Percentiles rank a stretch among this genome's conserved stretches.
phyloP scores from a whole-genome alignment of 192 early-diverging fungal species.

The Coemansia sp. region DNA sequence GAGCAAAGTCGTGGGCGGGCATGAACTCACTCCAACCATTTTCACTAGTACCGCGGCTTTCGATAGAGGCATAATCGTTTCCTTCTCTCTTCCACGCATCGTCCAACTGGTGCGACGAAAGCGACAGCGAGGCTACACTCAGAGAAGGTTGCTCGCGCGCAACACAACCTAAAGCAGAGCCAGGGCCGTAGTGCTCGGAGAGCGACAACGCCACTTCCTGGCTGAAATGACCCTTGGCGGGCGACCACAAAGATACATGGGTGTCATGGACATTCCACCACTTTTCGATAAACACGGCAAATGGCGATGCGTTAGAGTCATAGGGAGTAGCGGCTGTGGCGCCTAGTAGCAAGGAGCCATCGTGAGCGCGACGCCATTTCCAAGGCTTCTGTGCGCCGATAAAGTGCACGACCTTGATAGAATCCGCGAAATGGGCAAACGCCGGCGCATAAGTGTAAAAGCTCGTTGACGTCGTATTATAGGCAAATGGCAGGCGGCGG shows the following conservation, averaged over 20 bases:
- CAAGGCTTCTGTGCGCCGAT: conserved; percentile 87
- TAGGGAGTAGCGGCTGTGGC: conserved; percentile 5
- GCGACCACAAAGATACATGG: conserved; percentile 41
- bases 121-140: neutral
- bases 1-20: conserved; percentile 41
- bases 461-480: conserved; percentile 60
- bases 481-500: conserved; percentile 80
- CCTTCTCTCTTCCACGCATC: conserved; percentile 35
- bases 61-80: conserved; percentile 8
- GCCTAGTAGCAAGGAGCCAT: conserved; percentile 34
- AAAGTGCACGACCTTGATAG: conserved; percentile 84
- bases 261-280: conserved; percentile 75
- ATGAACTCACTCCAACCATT: conserved; percentile 41
- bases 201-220: conserved; percentile 18
- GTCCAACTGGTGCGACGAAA: conserved; percentile 24
- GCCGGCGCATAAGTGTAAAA: conserved; percentile 73
- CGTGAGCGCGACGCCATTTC: conserved; percentile 43
- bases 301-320: conserved; percentile 25
- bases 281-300: conserved; percentile 55
- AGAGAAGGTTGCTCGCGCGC: neutral
- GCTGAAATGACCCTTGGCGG: conserved; percentile 23
- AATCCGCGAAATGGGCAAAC: conserved; percentile 64
- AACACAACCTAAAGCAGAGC: neutral
- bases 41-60: conserved; percentile 3
- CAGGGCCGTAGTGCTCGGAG: neutral